These are phyloP conservation scores for Lasiodiplodia sp. DNA, from an alignment of 2,329 filamentous ascomycete genomes.

Conservation along the genomic window DNA sequence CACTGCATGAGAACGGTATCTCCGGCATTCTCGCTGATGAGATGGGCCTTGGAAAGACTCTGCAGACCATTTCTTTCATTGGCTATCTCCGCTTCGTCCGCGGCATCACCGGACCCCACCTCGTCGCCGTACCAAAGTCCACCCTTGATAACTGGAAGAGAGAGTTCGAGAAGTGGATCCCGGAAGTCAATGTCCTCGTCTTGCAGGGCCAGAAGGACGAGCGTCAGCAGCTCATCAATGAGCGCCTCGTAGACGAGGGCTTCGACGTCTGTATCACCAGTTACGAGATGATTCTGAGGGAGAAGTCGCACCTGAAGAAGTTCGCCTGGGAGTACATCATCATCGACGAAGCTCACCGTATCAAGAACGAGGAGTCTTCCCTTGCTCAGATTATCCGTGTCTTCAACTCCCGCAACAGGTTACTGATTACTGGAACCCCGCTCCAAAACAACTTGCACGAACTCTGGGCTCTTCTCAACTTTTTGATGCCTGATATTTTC, in stretches of 20 bases:
- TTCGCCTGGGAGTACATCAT: conserved; percentile 99
- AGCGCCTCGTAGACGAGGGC: conserved; percentile 89
- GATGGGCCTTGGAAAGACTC: conserved; percentile 97
- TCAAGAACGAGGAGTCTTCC: conserved; percentile 99
- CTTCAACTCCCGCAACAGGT: conserved; percentile 92
- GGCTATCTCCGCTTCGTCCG: conserved; percentile 93
- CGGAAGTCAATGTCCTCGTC: conserved; percentile 92
- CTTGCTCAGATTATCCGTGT: conserved; percentile 94
- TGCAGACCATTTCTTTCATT: conserved; percentile 96
- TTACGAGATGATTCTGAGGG: conserved; percentile 97
- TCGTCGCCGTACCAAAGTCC: conserved; percentile 93
- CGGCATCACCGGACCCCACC: conserved; percentile 87
- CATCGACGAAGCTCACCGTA: conserved; percentile 96
- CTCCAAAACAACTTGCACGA: conserved; percentile 98
- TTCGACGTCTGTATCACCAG: conserved; percentile 99
- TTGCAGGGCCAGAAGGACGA: conserved; percentile 96
- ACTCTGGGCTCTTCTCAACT: conserved; percentile 96
- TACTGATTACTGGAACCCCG: conserved; percentile 95
- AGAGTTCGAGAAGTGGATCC: conserved; percentile 93
- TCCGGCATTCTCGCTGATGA: conserved; percentile 97
- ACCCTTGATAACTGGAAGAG: conserved; percentile 98
- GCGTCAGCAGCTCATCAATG: conserved; percentile 84
- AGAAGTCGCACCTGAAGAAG: conserved; percentile 94
- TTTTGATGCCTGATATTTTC: conserved; percentile 96
- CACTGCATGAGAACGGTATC: conserved; percentile 97